These are phyloP conservation scores for Geum urbanum DNA, from an alignment of 306 rosid species.

Conservation along the genomic window DNA sequence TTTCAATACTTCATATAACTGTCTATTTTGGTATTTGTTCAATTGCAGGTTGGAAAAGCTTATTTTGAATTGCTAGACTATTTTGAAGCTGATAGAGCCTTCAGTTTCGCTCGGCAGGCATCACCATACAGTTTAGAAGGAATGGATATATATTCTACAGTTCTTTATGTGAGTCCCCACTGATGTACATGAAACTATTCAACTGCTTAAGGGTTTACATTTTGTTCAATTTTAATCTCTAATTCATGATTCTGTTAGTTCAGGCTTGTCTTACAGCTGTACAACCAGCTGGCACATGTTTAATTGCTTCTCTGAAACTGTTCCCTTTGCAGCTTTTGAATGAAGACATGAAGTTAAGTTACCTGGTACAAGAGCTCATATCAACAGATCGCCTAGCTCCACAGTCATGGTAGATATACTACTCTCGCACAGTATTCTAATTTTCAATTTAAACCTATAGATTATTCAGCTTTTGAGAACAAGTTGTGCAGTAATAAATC, in stretches of 20 bases:
- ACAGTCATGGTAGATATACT: conserved; percentile 78
- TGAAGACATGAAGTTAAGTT: conserved; percentile 98
- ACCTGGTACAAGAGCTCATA: conserved; percentile 85
- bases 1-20: conserved; percentile 13
- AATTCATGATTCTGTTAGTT: not conserved
- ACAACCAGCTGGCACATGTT: conserved; percentile 10
- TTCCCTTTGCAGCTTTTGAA: conserved; percentile 77
- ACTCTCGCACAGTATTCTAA: not conserved
- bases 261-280: conserved; percentile 11
- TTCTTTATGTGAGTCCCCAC: conserved; percentile 78
- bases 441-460: not conserved
- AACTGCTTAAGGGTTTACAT: not conserved
- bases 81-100: conserved; percentile 84
- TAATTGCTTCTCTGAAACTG: conserved; percentile 26
- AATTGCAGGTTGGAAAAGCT: conserved; percentile 85
- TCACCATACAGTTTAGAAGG: conserved; percentile 91
- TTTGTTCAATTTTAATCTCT: not conserved
- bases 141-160: conserved; percentile 95
- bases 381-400: conserved; percentile 93
- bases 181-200: conserved; percentile 9
- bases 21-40: conserved; percentile 20
- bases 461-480: not conserved
- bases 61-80: conserved; percentile 86
- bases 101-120: conserved; percentile 73
- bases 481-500: not conserved